Conservation (phyloP, 192 early-diverging fungal species). For the Coemansia biformis region DNA sequence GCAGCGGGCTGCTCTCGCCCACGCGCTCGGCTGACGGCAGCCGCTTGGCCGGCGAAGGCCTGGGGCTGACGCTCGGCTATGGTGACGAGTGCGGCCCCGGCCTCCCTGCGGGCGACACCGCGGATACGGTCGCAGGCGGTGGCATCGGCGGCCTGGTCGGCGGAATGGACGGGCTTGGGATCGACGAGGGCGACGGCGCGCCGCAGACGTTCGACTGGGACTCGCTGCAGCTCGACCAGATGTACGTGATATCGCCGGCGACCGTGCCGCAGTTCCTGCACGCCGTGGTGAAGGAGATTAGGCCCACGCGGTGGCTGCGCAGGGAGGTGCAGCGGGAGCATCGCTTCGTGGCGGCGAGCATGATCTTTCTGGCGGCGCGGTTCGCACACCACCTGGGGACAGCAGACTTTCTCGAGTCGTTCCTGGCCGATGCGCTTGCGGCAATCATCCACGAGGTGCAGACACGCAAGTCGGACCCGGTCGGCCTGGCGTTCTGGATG, state of each 20-base stretch:
- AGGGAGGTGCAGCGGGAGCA: constrained; percentile 32
- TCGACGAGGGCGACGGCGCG: constrained; percentile 23
- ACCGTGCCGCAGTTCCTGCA: constrained; percentile 69
- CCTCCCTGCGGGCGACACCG: too few species aligned
- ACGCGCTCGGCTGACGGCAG: constrained; percentile 18
- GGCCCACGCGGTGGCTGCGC: constrained; percentile 55
- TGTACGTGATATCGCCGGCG: constrained; percentile 87
- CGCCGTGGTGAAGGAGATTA: constrained; percentile 62
- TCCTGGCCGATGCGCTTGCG: constrained; percentile 56
- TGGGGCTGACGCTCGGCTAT: constrained; percentile 15
- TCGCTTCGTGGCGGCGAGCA: constrained; percentile 73
- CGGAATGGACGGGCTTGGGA: constrained; percentile 20
- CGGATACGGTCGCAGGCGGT: too few species aligned
- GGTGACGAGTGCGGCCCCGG: background rate
- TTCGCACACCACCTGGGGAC: constrained; percentile 80
- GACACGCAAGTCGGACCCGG: constrained; percentile 53
- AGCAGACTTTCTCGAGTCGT: constrained; percentile 64
- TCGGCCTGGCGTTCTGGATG: constrained; percentile 75
- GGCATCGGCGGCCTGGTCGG: constrained; percentile 6
- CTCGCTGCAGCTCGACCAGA: constrained; percentile 79
- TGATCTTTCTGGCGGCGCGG: constrained; percentile 81
- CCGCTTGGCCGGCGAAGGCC: constrained; percentile 8
- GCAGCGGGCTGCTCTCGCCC: constrained; percentile 12
- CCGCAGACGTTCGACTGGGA: constrained; percentile 68
- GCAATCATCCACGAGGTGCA: constrained; percentile 54